Evolutionary conservation across 306 rosid species (phyloP).

Genomic region (Inga laurina): DNA sequence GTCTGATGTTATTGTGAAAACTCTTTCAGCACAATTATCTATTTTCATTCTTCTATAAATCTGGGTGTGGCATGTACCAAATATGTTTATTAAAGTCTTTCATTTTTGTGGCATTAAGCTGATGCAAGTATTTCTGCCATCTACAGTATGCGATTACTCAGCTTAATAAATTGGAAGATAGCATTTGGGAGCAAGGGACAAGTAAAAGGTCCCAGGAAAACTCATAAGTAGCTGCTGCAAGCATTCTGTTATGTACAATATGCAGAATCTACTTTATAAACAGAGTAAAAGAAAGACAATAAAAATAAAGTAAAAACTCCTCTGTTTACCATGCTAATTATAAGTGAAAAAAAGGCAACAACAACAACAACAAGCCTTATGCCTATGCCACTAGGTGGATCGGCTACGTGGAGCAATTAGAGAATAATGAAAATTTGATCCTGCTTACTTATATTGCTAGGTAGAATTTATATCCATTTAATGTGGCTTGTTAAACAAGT

Average conservation of each 20-base stretch:
- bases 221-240: slow-evolving; percentile 37
- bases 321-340: not conserved
- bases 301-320: not conserved
- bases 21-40: slow-evolving; percentile 8
- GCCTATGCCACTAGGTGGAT: too few relatives aligned
- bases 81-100: slow-evolving; percentile 16
- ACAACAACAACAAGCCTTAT: too few relatives aligned
- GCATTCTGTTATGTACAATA: slow-evolving; percentile 57
- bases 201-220: slow-evolving; percentile 60
- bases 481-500: not conserved
- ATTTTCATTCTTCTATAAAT: not conserved
- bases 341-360: not conserved
- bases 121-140: slow-evolving; percentile 38
- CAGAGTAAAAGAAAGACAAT: not conserved
- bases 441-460: not conserved
- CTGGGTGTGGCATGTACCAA: not conserved
- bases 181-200: slow-evolving; percentile 91
- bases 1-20: not conserved
- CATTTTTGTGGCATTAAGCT: slow-evolving; percentile 26
- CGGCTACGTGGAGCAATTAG: too few relatives aligned
- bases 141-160: slow-evolving; percentile 86
- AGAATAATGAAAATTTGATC: slow-evolving; percentile 4
- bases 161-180: slow-evolving; percentile 92
- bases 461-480: slow-evolving; percentile 9
- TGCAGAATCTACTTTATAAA: slow-evolving; percentile 6